A percentile compares a stretch with the other conserved stretches of the same genome.
phyloP scores from a whole-genome alignment of 805 yeast genomes.

The Candida awuae region DNA sequence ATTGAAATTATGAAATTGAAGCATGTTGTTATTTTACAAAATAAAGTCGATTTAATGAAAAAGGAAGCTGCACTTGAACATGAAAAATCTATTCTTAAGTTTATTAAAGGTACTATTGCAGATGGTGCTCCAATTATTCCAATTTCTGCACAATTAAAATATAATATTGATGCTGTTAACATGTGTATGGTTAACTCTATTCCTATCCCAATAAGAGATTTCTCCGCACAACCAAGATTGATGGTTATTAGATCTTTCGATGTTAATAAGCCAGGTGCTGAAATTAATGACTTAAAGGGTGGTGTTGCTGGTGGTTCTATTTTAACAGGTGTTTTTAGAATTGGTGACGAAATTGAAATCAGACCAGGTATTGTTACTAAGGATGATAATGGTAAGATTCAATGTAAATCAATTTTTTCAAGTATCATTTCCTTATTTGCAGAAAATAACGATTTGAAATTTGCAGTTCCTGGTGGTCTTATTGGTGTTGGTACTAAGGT shows the following conservation, averaged over 20 bases:
- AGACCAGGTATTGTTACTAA: slow-evolving; percentile 98
- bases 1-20: slow-evolving; percentile 98
- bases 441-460: slow-evolving; percentile 94
- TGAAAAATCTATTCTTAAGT: slow-evolving; percentile 82
- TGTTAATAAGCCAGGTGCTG: slow-evolving; percentile 98
- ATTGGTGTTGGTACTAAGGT: slow-evolving; percentile 99
- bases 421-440: slow-evolving; percentile 92
- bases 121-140: slow-evolving; percentile 99
- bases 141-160: slow-evolving; percentile 96
- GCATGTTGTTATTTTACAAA: slow-evolving; percentile 92
- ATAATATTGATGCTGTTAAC: slow-evolving; percentile 97
- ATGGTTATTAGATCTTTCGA: slow-evolving; percentile 98
- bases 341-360: slow-evolving; percentile 97
- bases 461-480: slow-evolving; percentile 99
- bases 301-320: slow-evolving; percentile 99
- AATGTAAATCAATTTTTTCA: slow-evolving; percentile 92
- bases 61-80: slow-evolving; percentile 95
- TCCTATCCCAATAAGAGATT: slow-evolving; percentile 96
- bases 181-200: slow-evolving; percentile 91
- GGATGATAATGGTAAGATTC: slow-evolving; percentile 79
- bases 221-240: slow-evolving; percentile 85
- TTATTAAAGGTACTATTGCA: slow-evolving; percentile 96
- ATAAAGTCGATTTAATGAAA: slow-evolving; percentile 97
- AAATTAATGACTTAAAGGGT: slow-evolving; percentile 93
- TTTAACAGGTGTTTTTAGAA: slow-evolving; percentile 89